Evolutionary conservation across 495 filamentous ascomycete species (phyloP).

Genomic region (Clavariopsis aquatica): DNA sequence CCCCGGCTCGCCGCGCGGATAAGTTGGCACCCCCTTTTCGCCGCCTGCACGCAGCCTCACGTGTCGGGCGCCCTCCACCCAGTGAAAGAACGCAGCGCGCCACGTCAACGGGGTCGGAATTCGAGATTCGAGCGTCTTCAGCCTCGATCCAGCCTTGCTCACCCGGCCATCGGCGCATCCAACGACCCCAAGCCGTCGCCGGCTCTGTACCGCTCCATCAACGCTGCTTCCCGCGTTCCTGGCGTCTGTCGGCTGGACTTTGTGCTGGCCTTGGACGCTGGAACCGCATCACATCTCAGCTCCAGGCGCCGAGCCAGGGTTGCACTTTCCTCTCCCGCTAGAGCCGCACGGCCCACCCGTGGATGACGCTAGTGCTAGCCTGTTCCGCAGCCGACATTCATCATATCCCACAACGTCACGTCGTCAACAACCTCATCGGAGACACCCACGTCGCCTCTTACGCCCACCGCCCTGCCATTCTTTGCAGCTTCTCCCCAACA

Average conservation of each 20-base stretch:
- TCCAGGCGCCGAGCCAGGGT: slow-evolving; percentile 23
- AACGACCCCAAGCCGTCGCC: not conserved
- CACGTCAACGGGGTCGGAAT: slow-evolving; percentile 31
- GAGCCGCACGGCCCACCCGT: not conserved
- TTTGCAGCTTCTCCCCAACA: too few species aligned
- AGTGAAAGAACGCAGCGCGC: slow-evolving; percentile 23
- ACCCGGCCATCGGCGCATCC: slow-evolving; percentile 6
- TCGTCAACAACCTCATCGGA: too few species aligned
- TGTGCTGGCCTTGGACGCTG: not conserved
- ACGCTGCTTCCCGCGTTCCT: not conserved
- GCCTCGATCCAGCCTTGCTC: not conserved
- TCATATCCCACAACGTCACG: not conserved
- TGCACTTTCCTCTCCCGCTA: slow-evolving; percentile 9
- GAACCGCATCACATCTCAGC: slow-evolving; percentile 8
- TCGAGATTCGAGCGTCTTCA: slow-evolving; percentile 3
- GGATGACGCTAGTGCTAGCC: not conserved
- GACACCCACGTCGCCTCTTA: too few species aligned
- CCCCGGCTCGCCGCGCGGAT: slow-evolving; percentile 9
- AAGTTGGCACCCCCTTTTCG: not conserved
- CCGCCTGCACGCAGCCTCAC: slow-evolving; percentile 20
- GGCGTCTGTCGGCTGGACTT: not conserved
- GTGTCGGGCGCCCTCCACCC: slow-evolving; percentile 9
- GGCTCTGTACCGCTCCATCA: not conserved
- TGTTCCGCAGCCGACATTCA: too few species aligned
- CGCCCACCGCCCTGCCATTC: too few species aligned